Evolutionary conservation across 2,329 filamentous ascomycete species (phyloP).

Genomic region (Colletotrichum sp.): DNA sequence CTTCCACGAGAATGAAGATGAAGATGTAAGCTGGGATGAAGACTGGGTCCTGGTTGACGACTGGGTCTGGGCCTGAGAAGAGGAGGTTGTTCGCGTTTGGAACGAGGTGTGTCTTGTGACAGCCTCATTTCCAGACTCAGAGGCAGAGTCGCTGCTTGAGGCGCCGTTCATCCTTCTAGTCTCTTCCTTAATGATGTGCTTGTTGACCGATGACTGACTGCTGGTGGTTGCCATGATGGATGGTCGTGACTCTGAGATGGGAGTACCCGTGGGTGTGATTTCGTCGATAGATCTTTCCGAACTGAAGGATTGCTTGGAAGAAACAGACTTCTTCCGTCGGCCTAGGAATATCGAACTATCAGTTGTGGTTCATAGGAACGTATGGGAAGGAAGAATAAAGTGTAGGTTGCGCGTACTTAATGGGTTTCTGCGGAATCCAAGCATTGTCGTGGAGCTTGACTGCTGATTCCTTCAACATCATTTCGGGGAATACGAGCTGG

Average conservation of each 20-base stretch:
- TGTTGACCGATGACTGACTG: neutral
- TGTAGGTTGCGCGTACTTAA: neutral
- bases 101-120: neutral
- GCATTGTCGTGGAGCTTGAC: neutral
- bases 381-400: neutral
- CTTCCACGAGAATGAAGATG: neutral
- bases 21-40: neutral
- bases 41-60: neutral
- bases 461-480: neutral
- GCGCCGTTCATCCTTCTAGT: neutral
- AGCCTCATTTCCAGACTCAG: neutral
- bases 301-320: neutral
- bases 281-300: conserved; percentile 4
- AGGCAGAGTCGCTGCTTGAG: conserved; percentile 2
- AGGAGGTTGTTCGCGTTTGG: neutral
- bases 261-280: neutral
- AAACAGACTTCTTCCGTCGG: conserved; percentile 12
- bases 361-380: neutral
- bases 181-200: conserved; percentile 1
- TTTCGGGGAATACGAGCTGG: neutral
- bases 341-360: neutral
- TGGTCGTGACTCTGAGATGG: neutral
- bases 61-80: neutral
- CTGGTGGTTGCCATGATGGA: neutral
- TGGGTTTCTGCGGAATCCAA: conserved; percentile 18